Base-by-base conservation (phyloP, 305 asterid genomes). In the Fraxinus latifolia region DNA sequence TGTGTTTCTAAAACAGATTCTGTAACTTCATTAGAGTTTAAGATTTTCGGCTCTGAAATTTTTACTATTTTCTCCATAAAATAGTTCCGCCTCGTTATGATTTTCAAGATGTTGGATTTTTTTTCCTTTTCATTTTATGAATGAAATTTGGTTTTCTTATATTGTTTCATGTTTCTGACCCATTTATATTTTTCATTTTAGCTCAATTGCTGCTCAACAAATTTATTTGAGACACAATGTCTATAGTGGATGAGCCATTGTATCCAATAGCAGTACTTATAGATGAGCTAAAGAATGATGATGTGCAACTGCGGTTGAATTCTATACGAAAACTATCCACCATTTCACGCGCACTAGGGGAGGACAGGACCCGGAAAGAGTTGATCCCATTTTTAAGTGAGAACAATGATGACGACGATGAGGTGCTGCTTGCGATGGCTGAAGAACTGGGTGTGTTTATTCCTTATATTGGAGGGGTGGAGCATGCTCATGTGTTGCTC, bases 271-370 rank as follows among this genome's bases (percentile, higher is more conserved):
- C 98, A 4, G 97, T 95, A 44, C 90, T 95, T 34, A 93, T 95
- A 81, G 97, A 95, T 31, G 98, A 95, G 87, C 90, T 95, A 72
- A 95, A 95, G 91, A 93, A 94, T 15, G 98, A 94, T 23, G 98
- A 94, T 77, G 93, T 92, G 80, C 97, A 93, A 77, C 89, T 93
- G 33, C 84, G 98, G 81, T 84, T 94, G 75, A 94, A 93, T 82
- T 94, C 97, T 32, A 92, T 94, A 9, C 90, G 98, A 19, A 91
- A 94, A 86, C 89, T 94, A 32, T 93, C 95, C 76, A 94, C 98
- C 78, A 93, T 94, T 79, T 97, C 98, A 25, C 97, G 97, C 19
- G 98, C 97, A 1, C 97, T 94, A n/a, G 97, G 98, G 78, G 98
- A 93, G 88, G 98, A 94, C 62, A 89, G 98, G 82, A 91, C 98